Evolutionary conservation across 345 rosid genomes (phyloP), one percentile per base, ranked within the genome.

Genomic region (Psidium friedrichsthalianum): DNA sequence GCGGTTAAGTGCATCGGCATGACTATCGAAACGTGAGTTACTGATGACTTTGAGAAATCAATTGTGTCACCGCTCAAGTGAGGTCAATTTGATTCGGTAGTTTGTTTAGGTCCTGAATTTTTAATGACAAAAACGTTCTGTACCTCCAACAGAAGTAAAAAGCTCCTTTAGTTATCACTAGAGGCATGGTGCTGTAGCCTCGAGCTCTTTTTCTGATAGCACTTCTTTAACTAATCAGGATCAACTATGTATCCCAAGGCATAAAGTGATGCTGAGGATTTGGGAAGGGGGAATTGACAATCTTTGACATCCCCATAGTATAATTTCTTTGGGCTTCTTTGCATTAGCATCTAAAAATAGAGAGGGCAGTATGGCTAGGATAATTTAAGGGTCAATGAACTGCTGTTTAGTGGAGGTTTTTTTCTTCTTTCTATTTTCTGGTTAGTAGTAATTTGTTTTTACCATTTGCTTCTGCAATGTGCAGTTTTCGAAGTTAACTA

Each of bases 21-120:
- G 99, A 98, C 99, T 1, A 96, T 98, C 85, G 99, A 98, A 90
- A 96, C 99, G 99, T 97, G 91, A 94, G 96, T 90, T 78, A 44
- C 58, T 52, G 54, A 22, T 57, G 42, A 51, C 83, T 55, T 54
- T 29, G 83, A 29, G 54, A 36, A 51, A 18, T 69, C 25, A 36
- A 36, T 2, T 2, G 25, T 4, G 80, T 69, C 47, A 69, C 42
- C 0, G 47, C 24, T 69, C 11, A 12, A 36, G 47, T 36, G 78
- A 36, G 78, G 78, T 69, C 78, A 69, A 69, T 69, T 69, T 56
- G 11, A 12, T 83, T 56, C 55, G 5, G 36, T 58, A 57, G 42
- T 47, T 51, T 54, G 24, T 15, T 81, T 74, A 78, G 82, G 36
- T 64, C 29, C 83, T 61, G 40, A 76, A 54, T 4, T 82, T 82